These are phyloP conservation scores for Parsonsia alboflavescens DNA, from an alignment of 257 asterid species.

Conservation along the genomic window DNA sequence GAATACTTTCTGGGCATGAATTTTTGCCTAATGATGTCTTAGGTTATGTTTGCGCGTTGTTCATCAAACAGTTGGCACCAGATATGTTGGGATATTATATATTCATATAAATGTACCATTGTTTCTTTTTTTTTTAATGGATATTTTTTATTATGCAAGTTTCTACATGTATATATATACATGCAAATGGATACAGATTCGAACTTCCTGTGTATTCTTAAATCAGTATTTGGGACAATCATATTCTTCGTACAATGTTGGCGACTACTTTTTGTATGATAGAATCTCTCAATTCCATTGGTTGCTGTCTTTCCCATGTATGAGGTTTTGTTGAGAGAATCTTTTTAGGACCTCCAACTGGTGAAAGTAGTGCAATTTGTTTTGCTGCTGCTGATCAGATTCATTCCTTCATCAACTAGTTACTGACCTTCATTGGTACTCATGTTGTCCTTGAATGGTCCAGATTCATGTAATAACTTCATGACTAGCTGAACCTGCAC, in stretches of 20 bases:
- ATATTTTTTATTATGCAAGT: background rate
- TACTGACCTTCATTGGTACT: no score
- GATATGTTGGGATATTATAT: no score
- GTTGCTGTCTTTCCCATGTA: background rate
- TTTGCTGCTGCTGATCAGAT: background rate
- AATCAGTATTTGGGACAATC: background rate
- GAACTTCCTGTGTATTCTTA: background rate
- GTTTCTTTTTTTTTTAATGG: background rate
- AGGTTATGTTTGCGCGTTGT: no score
- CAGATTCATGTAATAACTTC: conserved; percentile 62
- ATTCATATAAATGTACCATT: background rate
- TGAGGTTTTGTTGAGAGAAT: background rate
- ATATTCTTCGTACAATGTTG: background rate
- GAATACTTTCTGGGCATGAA: no score
- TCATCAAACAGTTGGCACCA: no score
- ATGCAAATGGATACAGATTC: background rate
- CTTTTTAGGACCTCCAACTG: background rate
- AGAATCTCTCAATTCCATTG: background rate
- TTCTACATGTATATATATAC: background rate
- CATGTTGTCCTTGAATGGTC: conserved; percentile 68
- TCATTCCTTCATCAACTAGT: background rate
- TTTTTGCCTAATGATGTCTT: no score
- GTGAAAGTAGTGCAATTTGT: background rate
- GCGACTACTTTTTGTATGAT: background rate
- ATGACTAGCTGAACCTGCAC: conserved; percentile 68